These are phyloP conservation scores for sweet orange (Citrus sinensis) DNA, from an alignment of 345 rosid genomes.

Conservation along the genomic window DNA sequence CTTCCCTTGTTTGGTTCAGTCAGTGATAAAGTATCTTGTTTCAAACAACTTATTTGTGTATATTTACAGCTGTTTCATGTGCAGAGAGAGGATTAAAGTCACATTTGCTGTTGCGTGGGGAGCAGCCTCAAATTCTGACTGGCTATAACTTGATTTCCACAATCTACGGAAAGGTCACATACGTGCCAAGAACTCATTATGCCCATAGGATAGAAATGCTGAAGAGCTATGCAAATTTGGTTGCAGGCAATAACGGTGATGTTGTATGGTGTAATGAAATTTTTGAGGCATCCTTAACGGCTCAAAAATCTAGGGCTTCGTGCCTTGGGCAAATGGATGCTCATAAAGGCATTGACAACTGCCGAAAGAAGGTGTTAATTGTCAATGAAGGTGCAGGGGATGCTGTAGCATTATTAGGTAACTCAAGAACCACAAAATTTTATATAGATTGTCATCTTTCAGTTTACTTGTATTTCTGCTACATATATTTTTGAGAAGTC, in stretches of 20 bases:
- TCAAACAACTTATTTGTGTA: conserved; percentile 6
- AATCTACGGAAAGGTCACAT: conserved; percentile 61
- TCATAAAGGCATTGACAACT: conserved; percentile 5
- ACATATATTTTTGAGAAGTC: not conserved
- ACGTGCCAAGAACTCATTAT: conserved; percentile 65
- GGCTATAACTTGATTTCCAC: conserved; percentile 81
- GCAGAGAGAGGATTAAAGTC: conserved; percentile 82
- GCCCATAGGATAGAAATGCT: conserved; percentile 61
- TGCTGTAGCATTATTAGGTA: conserved; percentile 78
- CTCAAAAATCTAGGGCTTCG: conserved; percentile 15
- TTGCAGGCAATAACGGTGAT: conserved; percentile 51
- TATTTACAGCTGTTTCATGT: conserved; percentile 76
- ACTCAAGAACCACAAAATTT: not conserved
- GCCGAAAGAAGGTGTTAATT: conserved; percentile 51
- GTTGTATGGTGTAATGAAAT: conserved; percentile 53
- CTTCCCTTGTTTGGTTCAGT: not conserved
- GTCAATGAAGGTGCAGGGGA: conserved; percentile 92
- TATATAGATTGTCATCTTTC: not conserved
- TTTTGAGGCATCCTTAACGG: conserved; percentile 30
- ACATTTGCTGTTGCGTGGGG: conserved; percentile 85
- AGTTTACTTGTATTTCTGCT: not conserved
- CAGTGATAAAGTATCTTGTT: not conserved
- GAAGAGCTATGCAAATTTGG: conserved; percentile 41
- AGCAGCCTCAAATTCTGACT: conserved; percentile 73
- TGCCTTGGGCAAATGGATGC: conserved; percentile 22